phyloP scores from a whole-genome alignment of 2,329 filamentous ascomycete species.

The Scedosporium minutisporum region DNA sequence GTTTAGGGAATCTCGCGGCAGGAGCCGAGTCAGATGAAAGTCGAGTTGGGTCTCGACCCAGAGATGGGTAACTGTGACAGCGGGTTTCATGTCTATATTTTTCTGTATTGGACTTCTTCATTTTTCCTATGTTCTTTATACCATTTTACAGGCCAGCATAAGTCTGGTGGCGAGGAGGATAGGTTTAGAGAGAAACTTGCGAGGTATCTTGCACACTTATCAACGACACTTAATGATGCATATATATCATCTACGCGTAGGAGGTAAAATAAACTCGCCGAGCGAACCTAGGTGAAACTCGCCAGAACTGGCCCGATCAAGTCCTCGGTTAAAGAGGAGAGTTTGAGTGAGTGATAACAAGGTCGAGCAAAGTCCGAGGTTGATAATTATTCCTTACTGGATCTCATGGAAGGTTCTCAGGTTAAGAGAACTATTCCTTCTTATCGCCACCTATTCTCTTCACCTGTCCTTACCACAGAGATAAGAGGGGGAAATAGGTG shows the following conservation, averaged over 20 bases:
- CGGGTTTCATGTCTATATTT: constrained; percentile 16
- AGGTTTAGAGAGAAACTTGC: not conserved
- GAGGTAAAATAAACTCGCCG: too few species aligned
- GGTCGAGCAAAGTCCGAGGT: too few species aligned
- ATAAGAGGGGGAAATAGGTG: too few species aligned
- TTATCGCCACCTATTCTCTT: not conserved
- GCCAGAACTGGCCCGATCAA: too few species aligned
- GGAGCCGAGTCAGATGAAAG: not conserved
- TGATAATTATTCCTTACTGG: too few species aligned
- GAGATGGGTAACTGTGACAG: not conserved
- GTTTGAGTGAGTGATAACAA: too few species aligned
- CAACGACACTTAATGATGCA: not conserved
- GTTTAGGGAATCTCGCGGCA: not conserved
- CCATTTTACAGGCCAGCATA: constrained; percentile 2
- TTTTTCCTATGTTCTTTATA: constrained; percentile 6
- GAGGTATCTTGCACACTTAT: not conserved
- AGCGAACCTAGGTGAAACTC: too few species aligned
- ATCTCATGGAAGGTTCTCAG: not conserved
- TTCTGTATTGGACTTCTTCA: constrained; percentile 7
- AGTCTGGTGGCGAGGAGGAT: not conserved
- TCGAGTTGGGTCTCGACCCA: not conserved
- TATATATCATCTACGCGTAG: too few species aligned
- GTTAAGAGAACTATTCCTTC: too few species aligned
- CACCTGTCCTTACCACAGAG: too few species aligned
- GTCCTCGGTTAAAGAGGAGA: not conserved